Evolutionary conservation across 1,284 basidiomycete species (phyloP), one percentile per base, ranked within the genome.

Genomic region (Sporisorium scitamineum): DNA sequence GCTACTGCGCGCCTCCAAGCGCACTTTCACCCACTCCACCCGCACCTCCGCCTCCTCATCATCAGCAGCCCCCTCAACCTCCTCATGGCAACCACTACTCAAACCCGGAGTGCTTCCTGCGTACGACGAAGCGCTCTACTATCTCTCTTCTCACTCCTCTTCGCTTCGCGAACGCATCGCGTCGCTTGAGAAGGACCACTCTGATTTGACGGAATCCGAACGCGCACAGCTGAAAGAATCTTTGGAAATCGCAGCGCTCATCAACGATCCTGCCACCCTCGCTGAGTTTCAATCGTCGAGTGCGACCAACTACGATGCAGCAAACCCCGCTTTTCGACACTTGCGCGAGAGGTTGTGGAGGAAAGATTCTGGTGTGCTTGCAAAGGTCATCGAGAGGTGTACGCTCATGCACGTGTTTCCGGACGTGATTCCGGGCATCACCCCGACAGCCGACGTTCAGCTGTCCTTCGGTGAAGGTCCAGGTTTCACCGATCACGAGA

Each of bases 381-480:
- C 57, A 11, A 45, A 50, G 37, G 81, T 94, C 91, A 97, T 97
- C 93, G 93, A 97, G 85, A 91, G 95, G 79, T 86, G 96, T 51
- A 88, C 92, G 80, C 92, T 94, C 86, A 94, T 97, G 93, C 88
- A 91, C 56, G 90, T 98, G 57, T 88, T 97, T 4, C 95, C 96
- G 0, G 96, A 98, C 84, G 87, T 95, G 2, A 85, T 97, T 8
- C 90, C 93, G 0, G 87, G 87, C 34, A 85, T 96, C 20, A 89
- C 89, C 54, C 94, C 94, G 0, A 89, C 89, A 10, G 84, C 92
- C 24, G 93, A 95, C 83, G 86, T 95, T 6, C 90, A 90, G 62
- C 81, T 94, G 47, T 88, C 89, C 13, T 89, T 90, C 74, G 84
- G 89, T 7, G 84, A 66, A 85, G 77, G 85, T 80, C 0, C 81